Percentiles rank a stretch among this genome's conserved stretches.
Conservation (phyloP, 2,329 filamentous ascomycete genomes). For the Fusarium sp. region DNA sequence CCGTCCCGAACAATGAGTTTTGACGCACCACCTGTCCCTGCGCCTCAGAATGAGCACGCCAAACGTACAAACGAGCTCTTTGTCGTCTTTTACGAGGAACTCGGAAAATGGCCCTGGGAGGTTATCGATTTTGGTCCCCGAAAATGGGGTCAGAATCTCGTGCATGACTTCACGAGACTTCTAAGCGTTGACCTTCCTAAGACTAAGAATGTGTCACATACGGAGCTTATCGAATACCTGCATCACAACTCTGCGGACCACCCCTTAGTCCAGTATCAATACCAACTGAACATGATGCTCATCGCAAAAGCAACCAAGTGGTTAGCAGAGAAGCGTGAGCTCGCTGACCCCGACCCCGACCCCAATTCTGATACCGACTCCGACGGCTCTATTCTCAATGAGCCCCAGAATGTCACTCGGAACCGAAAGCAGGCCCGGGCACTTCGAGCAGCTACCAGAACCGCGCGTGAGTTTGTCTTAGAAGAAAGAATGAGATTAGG, state of each 20-base stretch:
- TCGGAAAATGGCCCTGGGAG: constrained; percentile 11
- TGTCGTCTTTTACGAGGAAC: neutral
- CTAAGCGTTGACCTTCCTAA: neutral
- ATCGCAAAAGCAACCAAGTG: neutral
- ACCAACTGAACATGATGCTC: neutral
- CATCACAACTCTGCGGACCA: neutral
- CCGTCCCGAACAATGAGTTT: neutral
- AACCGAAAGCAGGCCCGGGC: neutral
- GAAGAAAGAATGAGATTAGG: neutral
- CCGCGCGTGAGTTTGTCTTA: neutral
- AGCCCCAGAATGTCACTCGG: neutral
- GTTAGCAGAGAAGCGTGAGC: neutral
- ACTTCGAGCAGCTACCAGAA: neutral
- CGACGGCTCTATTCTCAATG: neutral
- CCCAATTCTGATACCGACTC: neutral
- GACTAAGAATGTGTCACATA: neutral
- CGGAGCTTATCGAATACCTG: neutral
- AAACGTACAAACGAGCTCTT: neutral
- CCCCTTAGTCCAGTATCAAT: accelerated
- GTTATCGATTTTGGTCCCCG: neutral
- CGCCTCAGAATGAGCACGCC: neutral
- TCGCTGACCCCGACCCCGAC: no score
- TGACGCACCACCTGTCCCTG: neutral
- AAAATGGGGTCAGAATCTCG: neutral
- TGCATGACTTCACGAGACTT: neutral